phyloP scores from a whole-genome alignment of 345 rosid species.

The Euphorbia peplus region DNA sequence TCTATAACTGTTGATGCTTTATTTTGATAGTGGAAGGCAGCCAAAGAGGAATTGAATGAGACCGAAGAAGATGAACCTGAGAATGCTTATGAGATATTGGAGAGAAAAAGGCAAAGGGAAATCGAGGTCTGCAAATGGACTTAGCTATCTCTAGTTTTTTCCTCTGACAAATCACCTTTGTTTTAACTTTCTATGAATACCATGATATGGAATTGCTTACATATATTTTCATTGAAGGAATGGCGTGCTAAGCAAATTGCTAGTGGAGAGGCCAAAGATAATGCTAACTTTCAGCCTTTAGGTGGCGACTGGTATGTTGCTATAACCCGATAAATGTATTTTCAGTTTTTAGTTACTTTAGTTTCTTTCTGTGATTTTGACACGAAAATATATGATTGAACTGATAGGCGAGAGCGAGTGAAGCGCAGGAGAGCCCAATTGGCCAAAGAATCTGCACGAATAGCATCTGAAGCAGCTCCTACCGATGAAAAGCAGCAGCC shows the following conservation, averaged over 20 bases:
- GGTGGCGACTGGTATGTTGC: slow-evolving; percentile 84
- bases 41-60: slow-evolving; percentile 86
- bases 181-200: slow-evolving; percentile 6
- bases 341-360: background rate
- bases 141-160: background rate
- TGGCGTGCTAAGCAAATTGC: slow-evolving; percentile 87
- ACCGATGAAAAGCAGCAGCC: slow-evolving; percentile 40
- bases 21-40: slow-evolving; percentile 87
- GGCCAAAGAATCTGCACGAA: slow-evolving; percentile 41
- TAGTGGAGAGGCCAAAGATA: slow-evolving; percentile 88
- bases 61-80: slow-evolving; percentile 76
- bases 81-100: slow-evolving; percentile 53
- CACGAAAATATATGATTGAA: background rate
- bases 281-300: slow-evolving; percentile 95
- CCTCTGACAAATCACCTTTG: background rate
- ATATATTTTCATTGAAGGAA: slow-evolving; percentile 42
- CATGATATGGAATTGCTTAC: slow-evolving; percentile 8
- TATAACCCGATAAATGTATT: background rate
- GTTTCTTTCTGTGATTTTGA: background rate
- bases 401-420: slow-evolving; percentile 80
- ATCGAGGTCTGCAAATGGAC: slow-evolving; percentile 49
- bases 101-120: slow-evolving; percentile 76
- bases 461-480: slow-evolving; percentile 26
- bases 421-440: slow-evolving; percentile 68
- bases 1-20: background rate